These are phyloP conservation scores for Hyphopichia pseudoburtonii DNA, from an alignment of 1,139 yeast genomes.

Conservation along the genomic window DNA sequence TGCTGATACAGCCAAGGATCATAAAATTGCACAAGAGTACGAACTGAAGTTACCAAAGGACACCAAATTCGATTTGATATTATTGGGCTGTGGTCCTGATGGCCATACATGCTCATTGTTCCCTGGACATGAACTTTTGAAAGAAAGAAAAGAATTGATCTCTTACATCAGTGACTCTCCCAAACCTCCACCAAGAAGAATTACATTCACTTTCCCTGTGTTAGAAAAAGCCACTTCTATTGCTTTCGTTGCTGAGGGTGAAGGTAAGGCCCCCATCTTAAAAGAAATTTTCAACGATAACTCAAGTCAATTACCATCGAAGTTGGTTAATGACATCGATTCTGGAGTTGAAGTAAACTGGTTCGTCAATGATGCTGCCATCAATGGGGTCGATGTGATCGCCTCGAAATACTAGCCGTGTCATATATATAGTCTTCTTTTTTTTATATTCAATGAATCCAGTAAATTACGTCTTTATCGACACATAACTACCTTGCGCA, in stretches of 20 bases:
- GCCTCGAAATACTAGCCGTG: slow-evolving; percentile 44
- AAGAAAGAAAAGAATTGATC: slow-evolving; percentile 38
- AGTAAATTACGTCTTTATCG: too few relatives aligned
- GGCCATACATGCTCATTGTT: slow-evolving; percentile 80
- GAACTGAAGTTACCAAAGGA: slow-evolving; percentile 43
- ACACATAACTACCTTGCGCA: background rate
- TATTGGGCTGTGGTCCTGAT: slow-evolving; percentile 79
- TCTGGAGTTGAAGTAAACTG: slow-evolving; percentile 57
- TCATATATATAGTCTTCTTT: too few relatives aligned
- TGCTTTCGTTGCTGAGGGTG: slow-evolving; percentile 89
- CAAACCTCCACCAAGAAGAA: slow-evolving; percentile 77
- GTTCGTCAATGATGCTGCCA: slow-evolving; percentile 79
- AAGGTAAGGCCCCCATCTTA: slow-evolving; percentile 74
- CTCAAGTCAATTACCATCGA: slow-evolving; percentile 60
- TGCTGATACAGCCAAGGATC: slow-evolving; percentile 38
- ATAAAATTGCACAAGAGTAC: slow-evolving; percentile 52
- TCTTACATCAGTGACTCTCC: slow-evolving; percentile 61
- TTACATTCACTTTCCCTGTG: slow-evolving; percentile 68
- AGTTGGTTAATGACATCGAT: slow-evolving; percentile 59
- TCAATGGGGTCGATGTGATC: slow-evolving; percentile 58
- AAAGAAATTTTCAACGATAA: slow-evolving; percentile 65
- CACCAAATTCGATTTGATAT: slow-evolving; percentile 51
- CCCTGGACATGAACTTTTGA: slow-evolving; percentile 54
- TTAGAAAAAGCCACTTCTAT: slow-evolving; percentile 55
- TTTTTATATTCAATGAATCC: too few relatives aligned